These are phyloP conservation scores for Globisporangium spinosum DNA, from an alignment of 352 stramenopile genomes.

Conservation along the genomic window DNA sequence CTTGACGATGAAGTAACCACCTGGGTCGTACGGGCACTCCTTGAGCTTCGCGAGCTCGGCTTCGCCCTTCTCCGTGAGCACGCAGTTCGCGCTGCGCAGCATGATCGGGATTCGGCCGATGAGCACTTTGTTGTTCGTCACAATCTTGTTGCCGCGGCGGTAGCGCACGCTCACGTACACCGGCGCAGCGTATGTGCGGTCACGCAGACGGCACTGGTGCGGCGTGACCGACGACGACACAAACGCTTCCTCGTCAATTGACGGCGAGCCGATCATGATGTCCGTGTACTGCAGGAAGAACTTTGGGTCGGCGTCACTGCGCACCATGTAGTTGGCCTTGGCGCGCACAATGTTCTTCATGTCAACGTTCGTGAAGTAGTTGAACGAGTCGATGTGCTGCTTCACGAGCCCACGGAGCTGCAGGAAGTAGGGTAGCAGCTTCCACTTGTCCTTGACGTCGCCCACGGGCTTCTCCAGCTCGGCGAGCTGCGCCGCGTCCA, in stretches of 20 bases:
- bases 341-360: slow-evolving; percentile 98
- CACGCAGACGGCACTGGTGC: slow-evolving; percentile 97
- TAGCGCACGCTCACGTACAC: slow-evolving; percentile 99
- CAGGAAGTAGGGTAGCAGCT: slow-evolving; percentile 98
- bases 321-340: slow-evolving; percentile 89
- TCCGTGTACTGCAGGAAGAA: slow-evolving; percentile 99
- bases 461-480: slow-evolving; percentile 72
- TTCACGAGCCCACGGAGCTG: slow-evolving; percentile 90
- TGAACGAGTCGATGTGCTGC: slow-evolving; percentile 99
- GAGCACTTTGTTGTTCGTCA: slow-evolving; percentile 96
- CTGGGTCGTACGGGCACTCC: slow-evolving; percentile 99
- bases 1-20: slow-evolving; percentile 99
- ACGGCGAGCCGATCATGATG: slow-evolving; percentile 96
- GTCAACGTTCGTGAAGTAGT: slow-evolving; percentile 99
- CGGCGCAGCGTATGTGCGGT: slow-evolving; percentile 98
- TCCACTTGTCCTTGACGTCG: slow-evolving; percentile 95
- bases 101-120: slow-evolving; percentile 98
- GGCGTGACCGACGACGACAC: slow-evolving; percentile 92
- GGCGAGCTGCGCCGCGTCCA: slow-evolving; percentile 32
- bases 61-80: slow-evolving; percentile 94
- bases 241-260: slow-evolving; percentile 96
- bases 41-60: slow-evolving; percentile 94
- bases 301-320: slow-evolving; percentile 94
- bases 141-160: slow-evolving; percentile 95
- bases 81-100: slow-evolving; percentile 95